Base-by-base conservation (phyloP, 2,329 filamentous ascomycete genomes). In the Aaosphaeria arxii region DNA sequence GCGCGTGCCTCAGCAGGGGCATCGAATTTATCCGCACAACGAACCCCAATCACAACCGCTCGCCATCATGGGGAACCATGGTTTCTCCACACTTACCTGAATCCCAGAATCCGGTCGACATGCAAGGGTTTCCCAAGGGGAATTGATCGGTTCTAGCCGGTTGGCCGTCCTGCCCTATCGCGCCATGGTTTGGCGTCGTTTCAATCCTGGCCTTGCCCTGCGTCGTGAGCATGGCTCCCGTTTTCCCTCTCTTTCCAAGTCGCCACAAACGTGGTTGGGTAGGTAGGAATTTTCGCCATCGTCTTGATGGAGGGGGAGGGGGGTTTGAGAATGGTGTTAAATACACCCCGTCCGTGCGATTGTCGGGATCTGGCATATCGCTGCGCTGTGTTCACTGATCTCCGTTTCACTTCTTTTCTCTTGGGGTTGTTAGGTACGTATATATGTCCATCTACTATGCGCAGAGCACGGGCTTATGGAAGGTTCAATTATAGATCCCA, bases 21-120 rank as follows among this genome's bases (percentile, higher is more conserved):
- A 41, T 43, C 35, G n/a, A 48, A 30, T 48, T 55, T 53, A 55
- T 30, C 52, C 52, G 50, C 17, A 45, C 44, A 48, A 44, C 17
- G 32, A 42, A 30, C 6, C 29, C 52, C 50, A 55, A 55, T 51
- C 24, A 40, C 30, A 47, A 11, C 36, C 11, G n/a, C 17, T 38
- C 17, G 43, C 29, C 13, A 3, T 47, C 40, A 28, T 33, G 17
- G 31, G 11, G 11, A 24, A 43, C 46, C 44, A 42, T 46, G 33
- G 30, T 40, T 50, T 48, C 49, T 32, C 47, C 32, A 43, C 43
- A 42, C 31, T 13, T 7, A 24, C 30, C 17, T 9, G 9, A 44
- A 24, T 32, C 51, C 49, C 44, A 29, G 28, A 28, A 46, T 45
- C 24, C 28, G 43, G 45, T 42, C 40, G 7, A 30, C 39, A 36